Evolutionary conservation across 768 basidiomycete species (phyloP).

Genomic region (Roridomyces roridus): DNA sequence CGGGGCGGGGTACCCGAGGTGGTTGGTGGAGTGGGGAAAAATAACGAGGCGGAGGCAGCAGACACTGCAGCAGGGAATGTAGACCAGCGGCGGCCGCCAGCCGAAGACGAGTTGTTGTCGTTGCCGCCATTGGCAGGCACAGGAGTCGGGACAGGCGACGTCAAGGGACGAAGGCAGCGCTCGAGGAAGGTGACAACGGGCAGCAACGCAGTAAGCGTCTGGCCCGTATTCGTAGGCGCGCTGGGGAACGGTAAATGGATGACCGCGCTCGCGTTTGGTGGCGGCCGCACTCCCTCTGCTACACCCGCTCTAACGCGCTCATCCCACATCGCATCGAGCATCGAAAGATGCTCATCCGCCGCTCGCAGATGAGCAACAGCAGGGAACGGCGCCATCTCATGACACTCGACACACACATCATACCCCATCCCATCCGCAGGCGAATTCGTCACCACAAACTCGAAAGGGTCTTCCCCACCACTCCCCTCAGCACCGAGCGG

Average conservation of each 20-base stretch:
- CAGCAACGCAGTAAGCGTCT: constrained; percentile 62
- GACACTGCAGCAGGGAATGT: constrained; percentile 30
- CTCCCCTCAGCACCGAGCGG: constrained; percentile 45
- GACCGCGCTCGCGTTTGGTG: constrained; percentile 73
- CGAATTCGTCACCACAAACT: constrained; percentile 47
- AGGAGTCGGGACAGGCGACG: constrained; percentile 20
- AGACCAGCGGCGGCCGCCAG: constrained; percentile 17
- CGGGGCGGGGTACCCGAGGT: constrained; percentile 14
- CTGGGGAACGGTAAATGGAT: constrained; percentile 81
- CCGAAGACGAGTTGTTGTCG: not conserved
- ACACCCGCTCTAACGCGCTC: constrained; percentile 37
- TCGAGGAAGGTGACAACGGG: constrained; percentile 75
- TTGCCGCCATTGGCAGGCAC: not conserved
- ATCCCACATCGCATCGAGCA: constrained; percentile 72
- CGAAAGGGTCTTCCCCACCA: constrained; percentile 46
- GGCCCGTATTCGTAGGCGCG: constrained; percentile 59
- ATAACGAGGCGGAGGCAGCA: constrained; percentile 2
- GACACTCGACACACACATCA: constrained; percentile 89
- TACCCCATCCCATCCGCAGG: constrained; percentile 66
- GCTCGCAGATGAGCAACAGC: constrained; percentile 67
- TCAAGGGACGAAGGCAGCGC: constrained; percentile 59
- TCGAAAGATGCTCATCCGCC: constrained; percentile 75
- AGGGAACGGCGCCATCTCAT: constrained; percentile 81
- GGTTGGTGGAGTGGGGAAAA: constrained; percentile 20
- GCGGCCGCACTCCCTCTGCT: constrained; percentile 50